Base-by-base conservation (phyloP, 345 rosid genomes). In the Carallia pectinifolia region DNA sequence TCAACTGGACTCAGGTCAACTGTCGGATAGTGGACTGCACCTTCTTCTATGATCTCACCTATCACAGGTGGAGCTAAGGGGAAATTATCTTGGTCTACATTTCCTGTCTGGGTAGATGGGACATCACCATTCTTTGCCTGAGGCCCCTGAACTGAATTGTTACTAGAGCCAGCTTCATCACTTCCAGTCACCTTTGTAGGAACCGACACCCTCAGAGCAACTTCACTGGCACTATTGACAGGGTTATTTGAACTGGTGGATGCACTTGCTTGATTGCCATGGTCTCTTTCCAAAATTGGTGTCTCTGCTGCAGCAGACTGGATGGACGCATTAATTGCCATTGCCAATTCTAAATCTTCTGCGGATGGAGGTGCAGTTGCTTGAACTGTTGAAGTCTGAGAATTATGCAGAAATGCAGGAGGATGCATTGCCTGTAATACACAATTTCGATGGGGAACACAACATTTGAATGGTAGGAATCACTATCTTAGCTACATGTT, bases 321-420 rank as follows among this genome's bases (percentile, higher is more conserved):
- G 79, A 90, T 74, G 53, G 98, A 90, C 58, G 93, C 91, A 75
- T 81, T 87, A 67, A 88, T 76, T 67, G 92, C 98, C 91, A 85
- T 86, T 67, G 88, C 91, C 67, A 86, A 76, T 70, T 87, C 93
- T 60, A 79, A 47, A 69, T 90, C 98, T 73, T 83, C 92, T 17
- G 81, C 70, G 33, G 81, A 69, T 31, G 80, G 81, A 38, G 96
- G 97, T 53, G 97, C 94, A 70, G 97, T 85, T 61, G 92, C 96
- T 65, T 74, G 85, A 72, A 38, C 66, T 71, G 66, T 81, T 4
- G 81, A 76, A 36, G 71, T 55, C 65, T 72, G 81, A n/a, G 83
- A 64, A 37, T 75, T 71, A 59, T 44, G 88, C 68, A 92, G 85
- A 83, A 94, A 90, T 55, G 76, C 80, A 31, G 81, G 81, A 39